Evolutionary conservation across 2,329 filamentous ascomycete species (phyloP).

Genomic region (Paecilomyces sp.): DNA sequence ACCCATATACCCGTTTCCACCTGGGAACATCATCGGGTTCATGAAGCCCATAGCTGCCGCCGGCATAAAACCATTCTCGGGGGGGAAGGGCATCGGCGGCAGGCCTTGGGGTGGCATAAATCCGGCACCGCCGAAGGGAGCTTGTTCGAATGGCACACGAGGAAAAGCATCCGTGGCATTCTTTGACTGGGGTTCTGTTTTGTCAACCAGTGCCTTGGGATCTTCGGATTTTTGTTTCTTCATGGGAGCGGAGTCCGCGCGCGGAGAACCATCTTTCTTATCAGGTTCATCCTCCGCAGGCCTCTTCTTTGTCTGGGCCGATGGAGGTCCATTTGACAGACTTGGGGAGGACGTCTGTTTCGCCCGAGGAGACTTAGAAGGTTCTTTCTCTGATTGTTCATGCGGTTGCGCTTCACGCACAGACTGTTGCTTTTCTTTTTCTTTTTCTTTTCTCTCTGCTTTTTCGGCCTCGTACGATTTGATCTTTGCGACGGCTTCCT

Average conservation of each 20-base stretch:
- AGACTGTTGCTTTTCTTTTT: slow-evolving; percentile 30
- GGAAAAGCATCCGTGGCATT: slow-evolving; percentile 11
- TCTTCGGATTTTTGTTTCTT: slow-evolving; percentile 42
- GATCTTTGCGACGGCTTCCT: slow-evolving; percentile 70
- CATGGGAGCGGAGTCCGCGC: slow-evolving; percentile 23
- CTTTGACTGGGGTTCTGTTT: slow-evolving; percentile 8
- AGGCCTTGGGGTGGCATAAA: slow-evolving; percentile 25
- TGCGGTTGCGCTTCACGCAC: slow-evolving; percentile 14
- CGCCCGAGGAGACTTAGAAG: slow-evolving; percentile 6
- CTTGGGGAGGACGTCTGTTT: slow-evolving; percentile 22
- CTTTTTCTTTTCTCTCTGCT: slow-evolving; percentile 36
- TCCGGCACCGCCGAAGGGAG: slow-evolving; percentile 25
- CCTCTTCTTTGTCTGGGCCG: slow-evolving; percentile 63
- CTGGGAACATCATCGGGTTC: slow-evolving; percentile 33
- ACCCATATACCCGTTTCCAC: slow-evolving; percentile 22
- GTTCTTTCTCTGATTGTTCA: slow-evolving; percentile 9
- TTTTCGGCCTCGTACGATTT: slow-evolving; percentile 62
- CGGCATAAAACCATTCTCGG: slow-evolving; percentile 24
- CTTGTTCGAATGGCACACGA: slow-evolving; percentile 23
- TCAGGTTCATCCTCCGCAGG: slow-evolving; percentile 63
- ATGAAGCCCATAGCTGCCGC: slow-evolving; percentile 25
- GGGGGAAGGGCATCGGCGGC: slow-evolving; percentile 25
- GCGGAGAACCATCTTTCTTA: slow-evolving; percentile 52
- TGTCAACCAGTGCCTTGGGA: slow-evolving; percentile 3
- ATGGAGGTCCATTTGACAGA: slow-evolving; percentile 22